Evolutionary conservation across 371 early-diverging fungal genomes (phyloP).

Genomic region (Mortierella sp.): DNA sequence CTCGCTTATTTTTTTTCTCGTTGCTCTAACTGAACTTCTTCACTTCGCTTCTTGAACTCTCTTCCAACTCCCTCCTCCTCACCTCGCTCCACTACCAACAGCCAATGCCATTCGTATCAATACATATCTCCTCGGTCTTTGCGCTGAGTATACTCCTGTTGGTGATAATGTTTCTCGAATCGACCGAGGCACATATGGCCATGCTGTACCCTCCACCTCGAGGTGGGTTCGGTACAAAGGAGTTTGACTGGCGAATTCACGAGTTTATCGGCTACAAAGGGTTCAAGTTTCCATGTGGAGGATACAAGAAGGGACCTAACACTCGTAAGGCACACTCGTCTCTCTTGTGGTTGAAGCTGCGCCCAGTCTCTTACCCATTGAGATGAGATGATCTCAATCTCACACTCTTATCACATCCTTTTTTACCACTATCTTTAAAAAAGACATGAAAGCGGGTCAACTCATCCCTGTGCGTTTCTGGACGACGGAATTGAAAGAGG

Average conservation of each 20-base stretch:
- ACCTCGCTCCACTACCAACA: background rate
- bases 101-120: background rate
- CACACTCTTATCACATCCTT: background rate
- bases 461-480: slow-evolving; percentile 29
- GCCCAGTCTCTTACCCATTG: background rate
- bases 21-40: no score
- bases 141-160: background rate
- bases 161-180: background rate
- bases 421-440: background rate
- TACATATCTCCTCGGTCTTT: background rate
- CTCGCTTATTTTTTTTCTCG: no score
- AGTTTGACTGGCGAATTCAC: slow-evolving; percentile 18
- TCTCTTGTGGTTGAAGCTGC: background rate
- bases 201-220: slow-evolving; percentile 18
- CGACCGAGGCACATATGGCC: slow-evolving; percentile 20
- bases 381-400: no score
- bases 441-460: slow-evolving; percentile 37
- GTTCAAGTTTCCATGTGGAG: slow-evolving; percentile 21
- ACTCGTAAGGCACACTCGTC: slow-evolving; percentile 2
- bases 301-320: slow-evolving; percentile 4
- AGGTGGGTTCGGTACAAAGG: slow-evolving; percentile 9
- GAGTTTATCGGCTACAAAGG: slow-evolving; percentile 16
- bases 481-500: background rate
- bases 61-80: no score
- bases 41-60: no score